A percentile compares a stretch with the other conserved stretches of the same genome.
phyloP scores from a whole-genome alignment of 768 basidiomycete species.

The Amanita pseudoporphyria region DNA sequence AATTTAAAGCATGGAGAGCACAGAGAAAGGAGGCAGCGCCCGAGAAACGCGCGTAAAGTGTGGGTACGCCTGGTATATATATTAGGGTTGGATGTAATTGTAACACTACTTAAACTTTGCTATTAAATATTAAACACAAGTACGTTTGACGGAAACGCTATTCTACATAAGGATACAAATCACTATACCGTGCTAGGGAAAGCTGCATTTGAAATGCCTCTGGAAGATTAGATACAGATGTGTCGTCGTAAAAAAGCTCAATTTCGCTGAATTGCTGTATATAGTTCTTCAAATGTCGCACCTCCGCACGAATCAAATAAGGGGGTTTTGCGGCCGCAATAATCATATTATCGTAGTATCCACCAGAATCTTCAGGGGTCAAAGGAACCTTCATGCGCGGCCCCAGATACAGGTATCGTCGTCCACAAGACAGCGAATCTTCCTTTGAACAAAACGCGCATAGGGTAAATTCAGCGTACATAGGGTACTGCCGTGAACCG shows the following conservation, averaged over 20 bases:
- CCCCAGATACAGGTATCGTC: not conserved
- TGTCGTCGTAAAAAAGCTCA: not conserved
- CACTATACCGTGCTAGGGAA: not conserved
- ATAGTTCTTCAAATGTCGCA: not conserved
- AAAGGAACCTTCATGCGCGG: conserved; percentile 1
- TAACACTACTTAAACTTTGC: no score
- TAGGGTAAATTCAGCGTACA: not conserved
- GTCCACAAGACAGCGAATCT: not conserved
- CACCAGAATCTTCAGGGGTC: not conserved
- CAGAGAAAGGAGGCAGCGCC: conserved; percentile 16
- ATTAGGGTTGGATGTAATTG: not conserved
- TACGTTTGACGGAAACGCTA: not conserved
- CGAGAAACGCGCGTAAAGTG: not conserved
- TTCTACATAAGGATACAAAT: not conserved
- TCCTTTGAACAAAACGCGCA: not conserved
- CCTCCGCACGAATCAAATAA: not conserved
- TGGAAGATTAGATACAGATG: not conserved
- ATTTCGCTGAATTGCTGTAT: not conserved
- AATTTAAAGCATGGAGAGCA: conserved; percentile 55
- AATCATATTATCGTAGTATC: not conserved
- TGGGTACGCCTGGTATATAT: not conserved
- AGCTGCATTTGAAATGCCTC: not conserved
- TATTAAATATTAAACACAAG: no score
- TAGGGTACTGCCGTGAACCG: not conserved
- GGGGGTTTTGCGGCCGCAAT: not conserved